These are phyloP conservation scores for Amylostereum chailletii DNA, from an alignment of 1,284 basidiomycete genomes.

Conservation along the genomic window DNA sequence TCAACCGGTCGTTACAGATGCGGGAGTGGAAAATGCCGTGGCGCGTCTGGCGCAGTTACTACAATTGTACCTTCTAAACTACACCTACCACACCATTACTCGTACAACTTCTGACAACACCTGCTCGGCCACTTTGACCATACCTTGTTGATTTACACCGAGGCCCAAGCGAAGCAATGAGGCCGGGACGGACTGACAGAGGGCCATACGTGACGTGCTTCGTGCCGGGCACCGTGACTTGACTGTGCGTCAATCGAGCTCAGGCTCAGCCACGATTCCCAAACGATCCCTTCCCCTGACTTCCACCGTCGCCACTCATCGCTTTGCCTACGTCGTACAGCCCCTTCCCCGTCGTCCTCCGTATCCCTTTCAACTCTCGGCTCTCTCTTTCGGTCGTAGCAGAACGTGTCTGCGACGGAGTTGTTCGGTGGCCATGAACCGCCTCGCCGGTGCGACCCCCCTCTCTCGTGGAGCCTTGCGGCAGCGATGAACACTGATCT, in stretches of 20 bases:
- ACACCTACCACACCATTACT: slow-evolving; percentile 6
- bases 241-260: not conserved
- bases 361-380: not conserved
- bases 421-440: slow-evolving; percentile 9
- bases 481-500: slow-evolving; percentile 2
- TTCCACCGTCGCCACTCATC: not conserved
- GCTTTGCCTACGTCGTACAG: not conserved
- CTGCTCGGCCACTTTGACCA: not conserved
- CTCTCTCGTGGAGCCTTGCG: slow-evolving; percentile 6
- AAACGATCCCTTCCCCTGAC: not conserved
- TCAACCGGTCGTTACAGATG: slow-evolving; percentile 20
- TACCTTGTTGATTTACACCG: not conserved
- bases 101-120: not conserved
- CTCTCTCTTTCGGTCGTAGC: not conserved
- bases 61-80: slow-evolving; percentile 46
- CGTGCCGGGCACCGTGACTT: not conserved
- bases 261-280: not conserved
- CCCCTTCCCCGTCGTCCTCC: not conserved
- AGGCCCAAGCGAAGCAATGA: not conserved
- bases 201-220: too few relatives aligned
- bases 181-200: not conserved
- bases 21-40: slow-evolving; percentile 85
- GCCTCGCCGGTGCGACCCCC: slow-evolving; percentile 11
- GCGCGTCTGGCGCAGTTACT: slow-evolving; percentile 73
- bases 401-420: not conserved